Evolutionary conservation across 2,329 filamentous ascomycete species (phyloP).

Genomic region (Niveomyces coronatus): DNA sequence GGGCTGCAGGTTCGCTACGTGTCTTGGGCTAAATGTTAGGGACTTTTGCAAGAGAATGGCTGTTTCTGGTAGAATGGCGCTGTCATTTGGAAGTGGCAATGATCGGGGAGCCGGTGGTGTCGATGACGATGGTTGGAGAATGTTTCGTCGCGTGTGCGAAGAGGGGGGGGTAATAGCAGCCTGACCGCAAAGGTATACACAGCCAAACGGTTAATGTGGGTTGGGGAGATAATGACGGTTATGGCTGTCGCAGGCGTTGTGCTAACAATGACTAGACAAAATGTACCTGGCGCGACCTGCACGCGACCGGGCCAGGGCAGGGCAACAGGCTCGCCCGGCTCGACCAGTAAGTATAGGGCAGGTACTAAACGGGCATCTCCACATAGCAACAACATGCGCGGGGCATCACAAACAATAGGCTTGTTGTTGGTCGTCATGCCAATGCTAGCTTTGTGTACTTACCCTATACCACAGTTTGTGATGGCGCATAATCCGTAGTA

Average conservation of each 20-base stretch:
- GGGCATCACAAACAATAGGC: too few species aligned
- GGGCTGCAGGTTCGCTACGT: conserved; percentile 4
- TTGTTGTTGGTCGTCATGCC: conserved; percentile 6
- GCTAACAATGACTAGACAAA: conserved; percentile 5
- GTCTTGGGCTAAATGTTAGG: conserved; percentile 7
- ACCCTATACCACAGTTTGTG: not conserved
- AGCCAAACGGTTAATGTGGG: too few species aligned
- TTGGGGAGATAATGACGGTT: too few species aligned
- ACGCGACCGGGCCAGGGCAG: not conserved
- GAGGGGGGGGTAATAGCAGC: not conserved
- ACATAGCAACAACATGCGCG: not conserved
- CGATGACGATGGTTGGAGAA: conserved; percentile 3
- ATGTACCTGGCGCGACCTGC: conserved; percentile 3
- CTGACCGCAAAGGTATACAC: not conserved
- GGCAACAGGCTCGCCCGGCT: not conserved
- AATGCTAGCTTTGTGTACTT: conserved; percentile 7
- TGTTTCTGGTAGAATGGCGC: not conserved
- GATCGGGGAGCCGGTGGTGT: not conserved
- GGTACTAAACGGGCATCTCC: conserved; percentile 5
- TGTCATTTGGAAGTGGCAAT: conserved; percentile 6
- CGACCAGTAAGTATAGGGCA: too few species aligned
- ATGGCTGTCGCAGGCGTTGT: too few species aligned
- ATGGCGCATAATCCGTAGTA: too few species aligned
- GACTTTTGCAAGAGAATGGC: conserved; percentile 3
- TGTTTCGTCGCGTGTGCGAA: conserved; percentile 2